These are phyloP conservation scores for Trichoderma pleuroti DNA, from an alignment of 2,329 filamentous ascomycete genomes.

Conservation along the genomic window DNA sequence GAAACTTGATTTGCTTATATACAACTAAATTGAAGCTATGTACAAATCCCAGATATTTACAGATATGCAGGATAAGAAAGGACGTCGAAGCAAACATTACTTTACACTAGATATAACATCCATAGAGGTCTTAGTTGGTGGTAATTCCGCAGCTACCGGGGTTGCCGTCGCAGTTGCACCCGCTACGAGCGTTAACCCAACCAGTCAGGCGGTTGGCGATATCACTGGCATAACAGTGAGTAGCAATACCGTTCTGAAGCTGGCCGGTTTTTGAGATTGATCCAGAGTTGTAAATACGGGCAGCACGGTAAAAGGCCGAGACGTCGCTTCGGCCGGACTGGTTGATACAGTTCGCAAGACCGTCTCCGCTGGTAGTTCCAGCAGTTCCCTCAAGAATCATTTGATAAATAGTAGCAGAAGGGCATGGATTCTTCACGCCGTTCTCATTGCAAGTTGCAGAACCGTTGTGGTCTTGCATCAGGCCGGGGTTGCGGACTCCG, in stretches of 20 bases:
- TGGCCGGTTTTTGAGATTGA: constrained; percentile 22
- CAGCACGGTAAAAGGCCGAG: constrained; percentile 23
- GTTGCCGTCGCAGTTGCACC: constrained; percentile 24
- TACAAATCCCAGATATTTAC: neutral
- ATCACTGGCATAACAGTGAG: constrained; percentile 24
- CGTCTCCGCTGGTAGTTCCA: constrained; percentile 41
- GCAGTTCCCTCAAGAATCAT: constrained; percentile 41
- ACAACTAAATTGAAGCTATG: neutral
- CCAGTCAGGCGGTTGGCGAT: constrained; percentile 25
- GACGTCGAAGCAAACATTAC: neutral
- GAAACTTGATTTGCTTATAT: neutral
- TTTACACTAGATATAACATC: neutral
- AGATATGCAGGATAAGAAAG: neutral
- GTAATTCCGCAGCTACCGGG: neutral
- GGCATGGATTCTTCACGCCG: constrained; percentile 28
- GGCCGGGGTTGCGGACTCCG: constrained; percentile 41
- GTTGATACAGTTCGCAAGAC: constrained; percentile 29
- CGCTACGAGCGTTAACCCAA: constrained; percentile 22
- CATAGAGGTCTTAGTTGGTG: neutral
- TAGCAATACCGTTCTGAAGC: constrained; percentile 21
- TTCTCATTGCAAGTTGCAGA: constrained; percentile 35
- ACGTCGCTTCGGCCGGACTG: constrained; percentile 4
- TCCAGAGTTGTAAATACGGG: constrained; percentile 25
- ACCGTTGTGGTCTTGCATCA: constrained; percentile 40
- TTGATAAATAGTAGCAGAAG: constrained; percentile 26